Percentiles rank a stretch among this genome's conserved stretches.
phyloP scores from a whole-genome alignment of 2,329 filamentous ascomycete species.

The Ophiostoma ulmi region DNA sequence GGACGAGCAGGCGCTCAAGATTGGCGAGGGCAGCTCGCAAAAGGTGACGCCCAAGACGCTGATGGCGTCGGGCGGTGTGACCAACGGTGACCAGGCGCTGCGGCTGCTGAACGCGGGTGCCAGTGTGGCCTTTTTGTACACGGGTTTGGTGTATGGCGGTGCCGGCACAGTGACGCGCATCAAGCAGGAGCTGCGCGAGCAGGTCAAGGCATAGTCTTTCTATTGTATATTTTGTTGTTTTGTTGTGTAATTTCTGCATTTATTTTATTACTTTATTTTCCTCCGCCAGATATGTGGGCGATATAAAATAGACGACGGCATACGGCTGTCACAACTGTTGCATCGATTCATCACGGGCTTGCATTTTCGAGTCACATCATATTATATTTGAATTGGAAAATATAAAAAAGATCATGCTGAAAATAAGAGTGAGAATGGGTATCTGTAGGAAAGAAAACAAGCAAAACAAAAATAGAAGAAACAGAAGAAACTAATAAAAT shows the following conservation, averaged over 20 bases:
- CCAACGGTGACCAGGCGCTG: conserved; percentile 76
- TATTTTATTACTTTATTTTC: not conserved
- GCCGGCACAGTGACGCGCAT: conserved; percentile 60
- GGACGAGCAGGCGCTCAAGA: conserved; percentile 41
- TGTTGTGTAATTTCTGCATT: not conserved
- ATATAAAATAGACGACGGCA: not conserved
- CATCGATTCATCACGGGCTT: not conserved
- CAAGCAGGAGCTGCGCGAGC: conserved; percentile 55
- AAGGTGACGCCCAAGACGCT: conserved; percentile 59
- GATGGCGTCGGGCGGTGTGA: conserved; percentile 91
- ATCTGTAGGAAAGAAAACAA: not conserved
- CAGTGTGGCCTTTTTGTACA: conserved; percentile 88
- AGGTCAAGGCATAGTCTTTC: not conserved
- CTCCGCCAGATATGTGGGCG: not conserved
- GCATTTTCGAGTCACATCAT: too few species aligned
- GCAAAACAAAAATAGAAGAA: not conserved
- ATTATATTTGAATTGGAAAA: too few species aligned
- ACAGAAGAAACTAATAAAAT: not conserved
- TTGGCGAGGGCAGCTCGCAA: conserved; percentile 29
- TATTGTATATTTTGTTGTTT: not conserved
- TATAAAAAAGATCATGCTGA: too few species aligned
- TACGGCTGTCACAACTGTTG: not conserved
- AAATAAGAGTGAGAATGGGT: not conserved
- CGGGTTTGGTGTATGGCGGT: conserved; percentile 61
- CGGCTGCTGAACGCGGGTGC: conserved; percentile 83